phyloP scores from a whole-genome alignment of 768 basidiomycete genomes.

The Xerocomellus intermedius region DNA sequence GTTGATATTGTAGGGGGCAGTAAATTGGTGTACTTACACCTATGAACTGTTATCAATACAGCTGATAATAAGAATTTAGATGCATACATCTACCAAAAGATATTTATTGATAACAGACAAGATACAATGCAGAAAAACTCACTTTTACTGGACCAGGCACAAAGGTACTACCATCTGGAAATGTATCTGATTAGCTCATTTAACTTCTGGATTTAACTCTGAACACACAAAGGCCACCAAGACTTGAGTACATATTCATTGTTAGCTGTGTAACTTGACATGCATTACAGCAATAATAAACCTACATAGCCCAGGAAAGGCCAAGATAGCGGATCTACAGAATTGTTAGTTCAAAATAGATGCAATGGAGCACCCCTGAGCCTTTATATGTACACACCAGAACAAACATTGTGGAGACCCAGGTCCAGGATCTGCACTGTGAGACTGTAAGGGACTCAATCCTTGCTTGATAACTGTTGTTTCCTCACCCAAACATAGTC shows the following conservation, averaged over 20 bases:
- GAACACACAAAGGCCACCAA: background rate
- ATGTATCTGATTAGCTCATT: background rate
- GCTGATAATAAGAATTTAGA: background rate
- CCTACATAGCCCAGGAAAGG: background rate
- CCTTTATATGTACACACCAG: background rate
- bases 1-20: too few species aligned
- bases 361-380: too few species aligned
- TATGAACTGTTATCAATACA: background rate
- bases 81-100: background rate
- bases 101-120: background rate
- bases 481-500: constrained; percentile 12
- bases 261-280: background rate
- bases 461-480: background rate
- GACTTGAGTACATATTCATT: background rate
- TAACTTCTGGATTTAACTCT: background rate
- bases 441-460: background rate
- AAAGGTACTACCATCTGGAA: background rate
- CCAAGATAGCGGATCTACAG: background rate
- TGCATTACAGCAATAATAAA: too few species aligned
- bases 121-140: background rate
- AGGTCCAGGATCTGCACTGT: constrained; percentile 4
- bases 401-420: constrained; percentile 6
- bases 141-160: background rate
- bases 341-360: background rate
- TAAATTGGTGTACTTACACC: background rate